Conservation (phyloP, 345 rosid genomes). For the Gossypium sturtianum region DNA sequence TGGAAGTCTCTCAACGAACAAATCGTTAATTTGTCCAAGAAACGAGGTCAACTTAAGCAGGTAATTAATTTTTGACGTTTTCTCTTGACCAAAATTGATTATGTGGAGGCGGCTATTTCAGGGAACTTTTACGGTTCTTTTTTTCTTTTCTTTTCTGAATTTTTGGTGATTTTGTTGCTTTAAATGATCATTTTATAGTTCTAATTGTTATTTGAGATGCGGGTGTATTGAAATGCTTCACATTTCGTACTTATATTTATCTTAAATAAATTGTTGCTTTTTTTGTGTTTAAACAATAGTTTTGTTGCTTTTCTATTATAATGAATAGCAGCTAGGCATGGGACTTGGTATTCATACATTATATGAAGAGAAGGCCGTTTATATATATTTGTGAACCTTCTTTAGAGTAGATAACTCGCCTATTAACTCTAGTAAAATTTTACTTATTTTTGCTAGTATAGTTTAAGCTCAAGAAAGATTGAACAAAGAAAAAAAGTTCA, state of each 20-base stretch:
- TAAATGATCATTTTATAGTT: not conserved
- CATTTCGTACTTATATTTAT: not conserved
- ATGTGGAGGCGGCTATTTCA: not conserved
- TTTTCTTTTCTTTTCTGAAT: not conserved
- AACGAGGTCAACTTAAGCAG: constrained; percentile 92
- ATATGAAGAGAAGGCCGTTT: not conserved
- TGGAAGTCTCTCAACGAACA: constrained; percentile 77
- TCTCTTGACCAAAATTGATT: not conserved
- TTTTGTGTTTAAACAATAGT: not conserved
- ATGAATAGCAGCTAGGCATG: not conserved
- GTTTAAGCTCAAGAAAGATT: not conserved
- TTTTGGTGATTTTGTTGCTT: not conserved
- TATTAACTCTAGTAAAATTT: not conserved
- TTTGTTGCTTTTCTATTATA: not conserved
- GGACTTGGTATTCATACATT: not conserved
- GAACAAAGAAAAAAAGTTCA: not conserved
- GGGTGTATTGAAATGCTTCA: not conserved
- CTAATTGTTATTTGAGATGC: not conserved
- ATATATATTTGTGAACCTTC: not conserved
- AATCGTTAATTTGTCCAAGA: constrained; percentile 69
- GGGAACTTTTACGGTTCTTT: not conserved
- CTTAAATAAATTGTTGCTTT: not conserved
- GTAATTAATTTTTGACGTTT: constrained; percentile 18
- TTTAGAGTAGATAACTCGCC: not conserved
- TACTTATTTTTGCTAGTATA: not conserved